Evolutionary conservation across 345 rosid genomes (phyloP).

Genomic region (Noccaea bulbosa): DNA sequence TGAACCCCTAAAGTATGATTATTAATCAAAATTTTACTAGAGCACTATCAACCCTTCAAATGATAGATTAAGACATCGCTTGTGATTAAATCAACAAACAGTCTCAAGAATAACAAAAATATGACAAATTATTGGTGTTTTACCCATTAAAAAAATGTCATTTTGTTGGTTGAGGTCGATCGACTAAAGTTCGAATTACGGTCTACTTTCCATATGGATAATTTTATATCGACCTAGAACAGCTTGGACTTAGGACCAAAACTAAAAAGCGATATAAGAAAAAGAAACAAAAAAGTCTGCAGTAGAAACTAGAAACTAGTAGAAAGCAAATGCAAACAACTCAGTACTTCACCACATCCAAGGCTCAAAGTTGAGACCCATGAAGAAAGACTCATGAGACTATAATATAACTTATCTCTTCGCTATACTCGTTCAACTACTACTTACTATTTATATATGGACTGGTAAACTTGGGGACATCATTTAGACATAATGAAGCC

Average conservation of each 20-base stretch:
- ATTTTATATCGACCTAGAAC: background rate
- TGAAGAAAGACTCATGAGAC: background rate
- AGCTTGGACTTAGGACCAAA: background rate
- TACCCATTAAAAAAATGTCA: background rate
- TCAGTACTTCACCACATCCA: slow-evolving; percentile 1
- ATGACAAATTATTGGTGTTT: background rate
- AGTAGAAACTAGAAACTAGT: slow-evolving; percentile 24
- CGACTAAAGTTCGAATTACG: slow-evolving; percentile 2
- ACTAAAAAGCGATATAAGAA: background rate
- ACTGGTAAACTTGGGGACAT: background rate
- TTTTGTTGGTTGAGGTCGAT: slow-evolving; percentile 2
- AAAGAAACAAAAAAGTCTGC: background rate
- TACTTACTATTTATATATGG: background rate
- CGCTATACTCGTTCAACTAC: slow-evolving; percentile 15
- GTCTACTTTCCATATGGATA: background rate
- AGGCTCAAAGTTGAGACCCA: slow-evolving; percentile 12
- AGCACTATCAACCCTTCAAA: background rate
- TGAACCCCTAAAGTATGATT: slow-evolving; percentile 58
- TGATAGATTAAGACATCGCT: background rate
- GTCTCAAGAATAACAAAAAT: background rate
- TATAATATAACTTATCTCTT: background rate
- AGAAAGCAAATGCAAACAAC: slow-evolving; percentile 2
- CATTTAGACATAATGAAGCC: background rate
- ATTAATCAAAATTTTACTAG: background rate
- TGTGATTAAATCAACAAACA: slow-evolving; percentile 14